Base-by-base conservation (phyloP, 2,329 filamentous ascomycete species). In the Cryphonectria japonica region DNA sequence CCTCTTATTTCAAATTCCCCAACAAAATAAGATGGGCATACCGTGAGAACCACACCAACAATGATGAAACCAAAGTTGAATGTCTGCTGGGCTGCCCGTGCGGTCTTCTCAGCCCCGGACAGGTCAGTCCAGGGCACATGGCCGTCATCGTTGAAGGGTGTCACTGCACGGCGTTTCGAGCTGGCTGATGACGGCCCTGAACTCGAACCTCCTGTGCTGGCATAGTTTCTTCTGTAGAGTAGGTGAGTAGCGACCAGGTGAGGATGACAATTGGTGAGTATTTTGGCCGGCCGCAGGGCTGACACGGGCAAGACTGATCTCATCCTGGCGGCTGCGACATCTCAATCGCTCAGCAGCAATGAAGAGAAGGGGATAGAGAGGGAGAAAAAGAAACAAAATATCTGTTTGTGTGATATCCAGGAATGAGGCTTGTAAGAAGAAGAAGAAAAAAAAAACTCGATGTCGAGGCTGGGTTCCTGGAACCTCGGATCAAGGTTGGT, bases 121-220 rank as follows among this genome's bases (percentile, higher is more conserved):
- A 98, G 87, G 69, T 96, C 86, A 3, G 84, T 86, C 95, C 95
- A 98, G 4, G 90, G 89, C 1, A 97, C 90, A 74, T 87, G 86
- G 9, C 95, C 95, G 77, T 94, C 92, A 76, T 98, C 95, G 76
- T 94, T 96, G 77, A 95, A 91, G 0, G 95, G 88, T 0, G 94
- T 97, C 37, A 98, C 90, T 54, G 90, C 86, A 77, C 88, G 90
- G 68, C 93, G 87, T 74, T 86, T 88, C 37, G 89, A 79, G 16
- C 81, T 78, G 16, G 85, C 75, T 72, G 73, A 71, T 0, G 80
- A 72, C 7, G 79, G 74, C 19, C 82, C 75, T 29, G 73, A 73
- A 52, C 81, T 75, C n/a, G 73, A 73, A 50, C 74, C 71, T 52
- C 78, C 79, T 29, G 85, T 75, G 72, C 82, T 83, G 72, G 90